Base-by-base conservation (phyloP, 2,329 filamentous ascomycete species). In the Dothistroma pini region DNA sequence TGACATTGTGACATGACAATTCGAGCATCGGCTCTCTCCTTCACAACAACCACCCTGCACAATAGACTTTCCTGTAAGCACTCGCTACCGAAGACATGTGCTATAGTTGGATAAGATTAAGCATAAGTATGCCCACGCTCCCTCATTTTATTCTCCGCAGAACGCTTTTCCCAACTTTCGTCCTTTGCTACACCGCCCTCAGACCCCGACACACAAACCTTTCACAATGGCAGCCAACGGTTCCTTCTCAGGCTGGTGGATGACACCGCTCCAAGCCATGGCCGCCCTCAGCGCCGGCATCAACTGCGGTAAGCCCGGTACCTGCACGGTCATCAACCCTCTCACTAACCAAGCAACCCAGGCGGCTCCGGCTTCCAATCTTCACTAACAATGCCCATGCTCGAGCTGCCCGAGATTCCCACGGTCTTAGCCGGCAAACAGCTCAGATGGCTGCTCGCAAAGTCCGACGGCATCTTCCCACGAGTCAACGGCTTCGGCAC, bases 341-440 rank as follows among this genome's bases (percentile, higher is more conserved):
- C 34, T 16, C 34, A 38, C 34, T 38, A 7, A 38, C 34, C 34
- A 38, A 38, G 14, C 41, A 14, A 19, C 41, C 16, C 59, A 70
- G 65, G 71, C 55, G 71, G 67, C 55, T 72, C 71, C 48, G 70
- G 62, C 31, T 67, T 73, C n/a, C 71, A 72, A 68, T 68, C 70
- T 38, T 68, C 69, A 34, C 63, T 74, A 52, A 71, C 68, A 29
- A 69, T 73, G 69, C 71, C 71, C 60, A 70, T 70, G 59, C 64
- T 73, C 32, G 59, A 66, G 34, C 59, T 66, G 57, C 59, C 63
- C 21, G 44, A 62, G 25, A 66, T 72, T 49, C 70, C 71, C 32
- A 60, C 68, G 34, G 49, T 66, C 56, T 62, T 72, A 67, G 61
- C 67, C 56, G 69, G 66, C 60, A 66, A 63, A n/a, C 63, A 66